Evolutionary conservation across 768 basidiomycete genomes (phyloP).

Genomic region (Mycena pura): DNA sequence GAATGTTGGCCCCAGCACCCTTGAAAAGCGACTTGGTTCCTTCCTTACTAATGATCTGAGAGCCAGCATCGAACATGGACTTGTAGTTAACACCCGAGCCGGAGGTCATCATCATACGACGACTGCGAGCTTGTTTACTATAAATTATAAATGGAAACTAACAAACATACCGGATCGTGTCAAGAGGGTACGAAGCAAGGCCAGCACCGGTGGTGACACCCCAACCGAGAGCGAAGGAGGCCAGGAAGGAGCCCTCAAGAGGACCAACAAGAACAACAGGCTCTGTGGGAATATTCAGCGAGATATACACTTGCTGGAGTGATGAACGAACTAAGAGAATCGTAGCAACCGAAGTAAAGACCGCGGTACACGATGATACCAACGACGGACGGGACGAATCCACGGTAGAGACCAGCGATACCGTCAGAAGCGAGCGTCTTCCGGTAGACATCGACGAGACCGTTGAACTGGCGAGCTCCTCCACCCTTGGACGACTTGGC

Average conservation of each 20-base stretch:
- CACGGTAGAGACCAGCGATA: slow-evolving; percentile 99
- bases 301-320: slow-evolving; percentile 27
- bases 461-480: slow-evolving; percentile 96
- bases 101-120: slow-evolving; percentile 99
- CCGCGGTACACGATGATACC: slow-evolving; percentile 99
- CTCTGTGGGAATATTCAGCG: slow-evolving; percentile 54
- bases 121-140: slow-evolving; percentile 60
- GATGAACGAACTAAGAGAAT: slow-evolving; percentile 80
- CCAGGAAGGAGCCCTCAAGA: slow-evolving; percentile 95
- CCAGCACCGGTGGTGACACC: slow-evolving; percentile 99
- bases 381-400: slow-evolving; percentile 98
- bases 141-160: background rate
- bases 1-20: slow-evolving; percentile 90
- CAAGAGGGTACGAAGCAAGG: slow-evolving; percentile 96
- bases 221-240: slow-evolving; percentile 97
- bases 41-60: slow-evolving; percentile 93
- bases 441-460: slow-evolving; percentile 94
- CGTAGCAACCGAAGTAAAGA: slow-evolving; percentile 98
- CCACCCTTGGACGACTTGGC: slow-evolving; percentile 96
- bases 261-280: slow-evolving; percentile 97
- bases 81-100: slow-evolving; percentile 97
- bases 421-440: slow-evolving; percentile 98
- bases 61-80: slow-evolving; percentile 97
- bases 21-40: slow-evolving; percentile 72
- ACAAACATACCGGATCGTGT: slow-evolving; percentile 78